These are phyloP conservation scores for Carpinus fangiana DNA, from an alignment of 306 rosid species.

Conservation along the genomic window DNA sequence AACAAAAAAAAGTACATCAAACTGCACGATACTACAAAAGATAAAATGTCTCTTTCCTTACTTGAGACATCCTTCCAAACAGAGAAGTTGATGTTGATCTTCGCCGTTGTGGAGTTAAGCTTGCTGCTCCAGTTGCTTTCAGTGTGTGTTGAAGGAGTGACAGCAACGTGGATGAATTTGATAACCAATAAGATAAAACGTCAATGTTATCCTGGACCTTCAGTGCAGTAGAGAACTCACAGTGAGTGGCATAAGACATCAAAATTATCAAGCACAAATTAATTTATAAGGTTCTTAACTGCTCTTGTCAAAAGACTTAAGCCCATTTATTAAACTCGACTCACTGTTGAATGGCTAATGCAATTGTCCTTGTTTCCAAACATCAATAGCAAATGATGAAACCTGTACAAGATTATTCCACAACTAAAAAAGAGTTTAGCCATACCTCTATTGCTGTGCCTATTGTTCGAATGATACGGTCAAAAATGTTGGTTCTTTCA, in stretches of 20 bases:
- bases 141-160: conserved; percentile 77
- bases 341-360: neutral
- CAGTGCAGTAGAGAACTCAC: conserved; percentile 22
- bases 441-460: conserved; percentile 65
- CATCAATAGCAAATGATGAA: no score
- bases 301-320: conserved; percentile 18
- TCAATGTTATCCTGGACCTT: conserved; percentile 61
- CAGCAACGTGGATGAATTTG: conserved; percentile 76
- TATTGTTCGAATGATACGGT: conserved; percentile 63
- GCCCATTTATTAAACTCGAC: neutral
- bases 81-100: conserved; percentile 69
- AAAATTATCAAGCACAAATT: conserved; percentile 3
- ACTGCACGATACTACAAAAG: conserved; percentile 50
- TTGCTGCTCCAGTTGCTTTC: conserved; percentile 68
- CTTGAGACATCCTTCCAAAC: conserved; percentile 87
- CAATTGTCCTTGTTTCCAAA: no score
- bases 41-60: conserved; percentile 34
- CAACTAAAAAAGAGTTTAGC: no score
- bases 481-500: conserved; percentile 76
- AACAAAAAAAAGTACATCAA: conserved; percentile 42
- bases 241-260: conserved; percentile 4
- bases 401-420: no score
- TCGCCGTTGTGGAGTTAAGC: conserved; percentile 45
- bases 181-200: conserved; percentile 84
- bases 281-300: neutral